Base-by-base conservation (phyloP, 2,329 filamentous ascomycete genomes). In the Sarocladiaceae sp. region DNA sequence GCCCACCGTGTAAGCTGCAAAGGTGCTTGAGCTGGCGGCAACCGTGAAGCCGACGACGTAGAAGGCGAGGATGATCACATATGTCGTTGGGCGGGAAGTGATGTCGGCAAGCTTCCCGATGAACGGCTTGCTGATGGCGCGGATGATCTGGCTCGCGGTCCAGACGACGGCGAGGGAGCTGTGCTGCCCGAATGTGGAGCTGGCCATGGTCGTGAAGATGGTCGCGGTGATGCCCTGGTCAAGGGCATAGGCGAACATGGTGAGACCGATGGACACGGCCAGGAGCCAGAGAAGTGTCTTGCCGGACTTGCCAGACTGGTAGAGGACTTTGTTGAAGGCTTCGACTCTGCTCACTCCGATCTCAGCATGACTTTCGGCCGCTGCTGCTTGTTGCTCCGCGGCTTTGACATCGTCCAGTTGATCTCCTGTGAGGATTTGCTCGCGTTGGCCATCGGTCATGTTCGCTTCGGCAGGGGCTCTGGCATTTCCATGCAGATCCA, bases 261-360 rank as follows among this genome's bases (percentile, higher is more conserved):
- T 62, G 32, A 62, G 45, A n/a, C 59, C 57, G 45, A 66, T 60
- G 21, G 60, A 64, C 34, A 62, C 42, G 29, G 51, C 61, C 6
- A 66, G 51, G 44, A 64, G 50, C 60, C 60, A 64, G 24, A 64
- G 60, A 43, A 63, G 31, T 4, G 60, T 48, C 51, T 59, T 62
- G 44, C 61, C 62, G 4, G 51, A 54, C 35, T 46, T 55, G 39
- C 62, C 62, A 1, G 62, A 65, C 51, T 62, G 55, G 53, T 65
- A 65, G 20, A 65, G 56, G 2, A 63, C 61, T 53, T 61, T 63
- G 57, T 64, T 65, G 51, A 65, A 65, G 46, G 62, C 62, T 50
- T 65, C 61, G 35, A 64, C 62, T 19, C 52, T 56, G 44, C 55
- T 58, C 15, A 65, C 62, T 18, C 62, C 62, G 18, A 56, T 53